A percentile compares a stretch with the other conserved stretches of the same genome.
These are phyloP conservation scores for Malania oleifera DNA, from an alignment of 164 flowering plant genomes.

Conservation along the genomic window DNA sequence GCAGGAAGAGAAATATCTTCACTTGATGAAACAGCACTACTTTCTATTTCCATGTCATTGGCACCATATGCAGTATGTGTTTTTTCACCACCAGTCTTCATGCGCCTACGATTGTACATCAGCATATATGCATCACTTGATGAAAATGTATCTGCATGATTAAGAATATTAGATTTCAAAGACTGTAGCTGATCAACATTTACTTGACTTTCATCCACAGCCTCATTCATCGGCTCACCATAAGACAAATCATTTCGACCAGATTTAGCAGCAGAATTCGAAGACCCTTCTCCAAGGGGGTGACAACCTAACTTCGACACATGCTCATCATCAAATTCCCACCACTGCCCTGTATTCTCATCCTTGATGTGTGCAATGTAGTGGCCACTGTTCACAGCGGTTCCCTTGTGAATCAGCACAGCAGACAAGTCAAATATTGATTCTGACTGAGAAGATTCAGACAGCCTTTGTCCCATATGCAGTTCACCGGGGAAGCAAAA, in stretches of 20 bases:
- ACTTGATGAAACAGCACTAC: conserved; percentile 8
- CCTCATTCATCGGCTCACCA: conserved; percentile 20
- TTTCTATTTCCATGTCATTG: conserved; percentile 22
- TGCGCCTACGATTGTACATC: conserved; percentile 59
- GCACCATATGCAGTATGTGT: conserved; percentile 5
- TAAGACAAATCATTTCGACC: conserved; percentile 24
- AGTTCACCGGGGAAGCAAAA: conserved; percentile 76
- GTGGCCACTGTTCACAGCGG: conserved; percentile 93
- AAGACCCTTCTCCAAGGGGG: conserved; percentile 76
- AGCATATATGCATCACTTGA: conserved; percentile 96
- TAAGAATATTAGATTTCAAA: conserved; percentile 21
- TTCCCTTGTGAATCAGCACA: conserved; percentile 86
- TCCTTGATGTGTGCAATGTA: conserved; percentile 90
- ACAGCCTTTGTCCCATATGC: conserved; percentile 62
- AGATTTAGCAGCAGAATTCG: conserved; percentile 37
- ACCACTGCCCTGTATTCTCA: conserved; percentile 77
- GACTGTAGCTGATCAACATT: conserved; percentile 20
- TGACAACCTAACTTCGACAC: conserved; percentile 74
- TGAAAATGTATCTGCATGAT: conserved; percentile 45
- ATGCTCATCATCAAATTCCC: conserved; percentile 97
- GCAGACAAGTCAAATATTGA: conserved; percentile 79
- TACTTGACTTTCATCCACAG: conserved; percentile 31
- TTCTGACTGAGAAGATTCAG: conserved; percentile 42
- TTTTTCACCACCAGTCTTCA: conserved; percentile 15
- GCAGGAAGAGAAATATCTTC: conserved; percentile 42